Evolutionary conservation across 2,329 filamentous ascomycete genomes (phyloP).

Genomic region (Phialophora verrucosa): DNA sequence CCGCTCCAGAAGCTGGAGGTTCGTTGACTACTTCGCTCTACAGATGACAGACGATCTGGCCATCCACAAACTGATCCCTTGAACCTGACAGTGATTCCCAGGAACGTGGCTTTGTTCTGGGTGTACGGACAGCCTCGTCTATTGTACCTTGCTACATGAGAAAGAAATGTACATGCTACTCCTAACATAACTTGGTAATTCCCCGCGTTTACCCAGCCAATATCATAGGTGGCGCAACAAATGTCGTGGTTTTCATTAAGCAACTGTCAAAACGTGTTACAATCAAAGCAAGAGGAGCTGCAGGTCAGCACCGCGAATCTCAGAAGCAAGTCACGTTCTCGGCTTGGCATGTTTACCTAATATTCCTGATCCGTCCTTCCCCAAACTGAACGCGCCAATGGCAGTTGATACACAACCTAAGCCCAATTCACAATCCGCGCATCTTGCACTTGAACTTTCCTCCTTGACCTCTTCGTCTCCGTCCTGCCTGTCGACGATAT

Average conservation of each 20-base stretch:
- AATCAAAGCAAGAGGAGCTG: background rate
- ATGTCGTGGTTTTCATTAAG: background rate
- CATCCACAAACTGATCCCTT: background rate
- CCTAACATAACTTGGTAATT: background rate
- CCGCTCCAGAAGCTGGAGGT: background rate
- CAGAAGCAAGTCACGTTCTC: background rate
- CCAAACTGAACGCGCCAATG: conserved; percentile 29
- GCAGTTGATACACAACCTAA: conserved; percentile 9
- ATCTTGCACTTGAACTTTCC: conserved; percentile 11
- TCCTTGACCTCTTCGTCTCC: conserved; percentile 6
- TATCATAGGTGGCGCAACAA: background rate
- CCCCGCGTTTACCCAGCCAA: background rate
- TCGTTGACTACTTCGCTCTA: too few relatives aligned
- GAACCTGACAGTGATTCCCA: background rate
- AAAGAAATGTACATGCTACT: background rate
- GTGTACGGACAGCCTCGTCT: background rate
- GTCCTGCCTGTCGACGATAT: conserved; percentile 17
- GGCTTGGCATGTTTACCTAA: conserved; percentile 20
- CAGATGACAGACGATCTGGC: background rate
- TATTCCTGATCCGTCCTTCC: conserved; percentile 9
- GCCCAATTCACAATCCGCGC: conserved; percentile 20
- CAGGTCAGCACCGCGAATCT: background rate
- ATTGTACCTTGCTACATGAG: background rate
- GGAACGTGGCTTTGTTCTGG: background rate
- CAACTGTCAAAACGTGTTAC: background rate